Conservation (phyloP, 352 stramenopile genomes). For the Phytopythium kandeliae region DNA sequence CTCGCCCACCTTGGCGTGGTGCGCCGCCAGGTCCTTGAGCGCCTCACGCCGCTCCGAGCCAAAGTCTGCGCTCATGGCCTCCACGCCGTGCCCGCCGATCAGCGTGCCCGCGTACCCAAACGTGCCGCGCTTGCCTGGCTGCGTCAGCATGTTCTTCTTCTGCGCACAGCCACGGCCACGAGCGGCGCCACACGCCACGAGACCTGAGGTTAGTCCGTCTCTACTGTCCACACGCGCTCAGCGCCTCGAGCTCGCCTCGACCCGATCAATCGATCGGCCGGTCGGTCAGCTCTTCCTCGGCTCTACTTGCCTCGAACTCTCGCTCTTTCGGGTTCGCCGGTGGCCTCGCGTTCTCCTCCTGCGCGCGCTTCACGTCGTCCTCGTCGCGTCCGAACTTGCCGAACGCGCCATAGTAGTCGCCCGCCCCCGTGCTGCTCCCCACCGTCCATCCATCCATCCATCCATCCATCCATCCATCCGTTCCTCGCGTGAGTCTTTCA, state of each 20-base stretch:
- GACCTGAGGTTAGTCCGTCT: too few species aligned
- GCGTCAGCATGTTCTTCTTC: conserved; percentile 67
- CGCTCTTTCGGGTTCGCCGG: conserved; percentile 54
- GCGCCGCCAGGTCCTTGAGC: conserved; percentile 27
- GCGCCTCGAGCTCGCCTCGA: too few species aligned
- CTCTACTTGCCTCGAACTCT: conserved; percentile 32
- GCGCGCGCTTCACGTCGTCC: conserved; percentile 46
- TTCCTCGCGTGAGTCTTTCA: too few species aligned
- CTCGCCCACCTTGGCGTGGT: conserved; percentile 53
- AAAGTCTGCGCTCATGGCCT: conserved; percentile 53
- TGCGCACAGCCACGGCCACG: too few species aligned
- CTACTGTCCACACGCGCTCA: too few species aligned
- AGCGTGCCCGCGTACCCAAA: conserved; percentile 71
- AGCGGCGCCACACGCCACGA: too few species aligned
- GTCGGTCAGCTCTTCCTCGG: too few species aligned
- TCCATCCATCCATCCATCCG: too few species aligned
- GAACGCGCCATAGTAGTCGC: conserved; percentile 74
- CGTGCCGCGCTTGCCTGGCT: conserved; percentile 52
- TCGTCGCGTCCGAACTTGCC: conserved; percentile 56
- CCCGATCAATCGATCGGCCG: too few species aligned
- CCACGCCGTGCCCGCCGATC: conserved; percentile 38
- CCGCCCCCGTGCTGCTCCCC: conserved; percentile 33
- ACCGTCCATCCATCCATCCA: not conserved
- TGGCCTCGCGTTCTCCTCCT: conserved; percentile 30
- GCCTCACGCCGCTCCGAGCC: conserved; percentile 36